Conservation (phyloP, 116 monocot genomes). For the Cymodocea nodosa region DNA sequence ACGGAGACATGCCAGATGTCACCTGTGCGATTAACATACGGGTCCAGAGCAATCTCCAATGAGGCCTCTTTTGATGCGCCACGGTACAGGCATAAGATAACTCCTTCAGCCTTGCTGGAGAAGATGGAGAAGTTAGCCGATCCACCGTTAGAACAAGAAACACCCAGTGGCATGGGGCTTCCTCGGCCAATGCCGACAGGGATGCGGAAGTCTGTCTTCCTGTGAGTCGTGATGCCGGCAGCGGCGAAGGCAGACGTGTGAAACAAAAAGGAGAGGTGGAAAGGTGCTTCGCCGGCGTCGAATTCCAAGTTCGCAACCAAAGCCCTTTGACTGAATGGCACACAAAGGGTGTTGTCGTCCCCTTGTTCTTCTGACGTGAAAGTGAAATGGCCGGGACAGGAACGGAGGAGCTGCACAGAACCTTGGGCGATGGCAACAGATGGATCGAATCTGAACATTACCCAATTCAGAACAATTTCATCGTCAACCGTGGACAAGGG, state of each 20-base stretch:
- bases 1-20: constrained; percentile 68
- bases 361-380: not conserved
- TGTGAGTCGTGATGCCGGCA: constrained; percentile 37
- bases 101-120: constrained; percentile 59
- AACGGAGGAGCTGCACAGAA: constrained; percentile 2
- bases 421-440: constrained; percentile 9
- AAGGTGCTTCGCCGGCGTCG: constrained; percentile 30
- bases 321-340: constrained; percentile 19
- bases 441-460: constrained; percentile 46
- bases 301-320: constrained; percentile 36
- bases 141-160: constrained; percentile 41
- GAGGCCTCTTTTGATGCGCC: constrained; percentile 16
- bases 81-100: constrained; percentile 54
- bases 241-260: constrained; percentile 7
- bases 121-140: constrained; percentile 56
- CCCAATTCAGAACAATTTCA: constrained; percentile 37
- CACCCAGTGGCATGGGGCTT: constrained; percentile 49
- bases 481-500: constrained; percentile 12
- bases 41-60: constrained; percentile 69
- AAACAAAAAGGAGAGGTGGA: constrained; percentile 45
- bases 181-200: constrained; percentile 65
- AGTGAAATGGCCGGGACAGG: not conserved
- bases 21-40: constrained; percentile 65
- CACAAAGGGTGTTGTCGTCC: constrained; percentile 13
- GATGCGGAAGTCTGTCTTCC: constrained; percentile 55